Conservation (phyloP, 768 basidiomycete species). For the Tulasnella sp. region DNA sequence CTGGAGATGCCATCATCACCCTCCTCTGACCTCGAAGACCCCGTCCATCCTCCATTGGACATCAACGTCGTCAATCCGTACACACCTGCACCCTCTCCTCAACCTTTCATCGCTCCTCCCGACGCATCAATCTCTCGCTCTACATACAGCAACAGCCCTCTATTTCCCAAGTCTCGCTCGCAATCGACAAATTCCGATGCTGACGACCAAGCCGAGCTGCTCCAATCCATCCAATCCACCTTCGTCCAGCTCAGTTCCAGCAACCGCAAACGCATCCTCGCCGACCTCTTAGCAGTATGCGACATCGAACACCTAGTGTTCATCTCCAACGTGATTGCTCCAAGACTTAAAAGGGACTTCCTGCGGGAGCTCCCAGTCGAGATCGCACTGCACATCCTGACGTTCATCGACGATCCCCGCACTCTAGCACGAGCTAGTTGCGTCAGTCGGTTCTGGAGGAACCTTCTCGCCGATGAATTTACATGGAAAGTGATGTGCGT, state of each 20-base stretch:
- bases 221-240: slow-evolving; percentile 27
- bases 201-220: slow-evolving; percentile 25
- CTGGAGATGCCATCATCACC: slow-evolving; percentile 28
- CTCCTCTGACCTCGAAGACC: slow-evolving; percentile 16
- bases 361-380: slow-evolving; percentile 64
- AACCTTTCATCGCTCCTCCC: slow-evolving; percentile 28
- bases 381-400: slow-evolving; percentile 72
- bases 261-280: slow-evolving; percentile 33
- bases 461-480: slow-evolving; percentile 70
- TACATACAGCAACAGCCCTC: neutral
- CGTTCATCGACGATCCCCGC: slow-evolving; percentile 73
- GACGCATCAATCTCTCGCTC: neutral
- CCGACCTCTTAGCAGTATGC: slow-evolving; percentile 35
- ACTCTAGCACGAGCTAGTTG: slow-evolving; percentile 69
- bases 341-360: slow-evolving; percentile 42
- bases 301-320: slow-evolving; percentile 35
- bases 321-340: slow-evolving; percentile 36
- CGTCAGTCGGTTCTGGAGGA: slow-evolving; percentile 74
- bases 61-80: slow-evolving; percentile 30
- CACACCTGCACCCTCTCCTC: slow-evolving; percentile 33
- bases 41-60: slow-evolving; percentile 22
- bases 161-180: neutral
- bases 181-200: slow-evolving; percentile 7
- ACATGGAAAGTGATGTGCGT: slow-evolving; percentile 81
- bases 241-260: slow-evolving; percentile 25